A percentile compares a stretch with the other conserved stretches of the same genome.
Evolutionary conservation across 2,329 filamentous ascomycete genomes (phyloP).

Genomic region (Cucurbitaria berberidis): DNA sequence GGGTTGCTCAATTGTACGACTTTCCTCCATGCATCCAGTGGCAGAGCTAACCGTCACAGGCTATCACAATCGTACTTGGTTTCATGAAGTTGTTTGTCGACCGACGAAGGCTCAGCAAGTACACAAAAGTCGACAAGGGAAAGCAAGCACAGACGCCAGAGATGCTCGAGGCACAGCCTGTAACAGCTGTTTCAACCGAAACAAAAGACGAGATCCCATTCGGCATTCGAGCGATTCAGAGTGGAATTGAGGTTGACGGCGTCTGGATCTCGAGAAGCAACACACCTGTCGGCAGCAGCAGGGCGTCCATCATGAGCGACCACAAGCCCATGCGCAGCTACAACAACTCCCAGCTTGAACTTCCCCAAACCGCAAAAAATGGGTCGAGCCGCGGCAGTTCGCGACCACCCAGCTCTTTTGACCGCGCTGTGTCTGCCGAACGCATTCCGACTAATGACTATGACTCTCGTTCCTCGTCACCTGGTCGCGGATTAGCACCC

Average conservation of each 20-base stretch:
- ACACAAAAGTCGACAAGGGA: conserved; percentile 48
- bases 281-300: conserved; percentile 49
- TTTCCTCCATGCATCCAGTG: background rate
- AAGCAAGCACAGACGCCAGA: conserved; percentile 57
- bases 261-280: conserved; percentile 64
- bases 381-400: conserved; percentile 47
- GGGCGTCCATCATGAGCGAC: conserved; percentile 41
- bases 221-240: conserved; percentile 83
- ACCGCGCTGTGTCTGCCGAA: conserved; percentile 49
- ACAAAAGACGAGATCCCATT: conserved; percentile 76
- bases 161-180: conserved; percentile 69
- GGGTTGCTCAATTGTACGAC: conserved; percentile 68
- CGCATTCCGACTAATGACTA: conserved; percentile 37
- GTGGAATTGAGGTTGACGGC: conserved; percentile 81
- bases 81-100: conserved; percentile 66
- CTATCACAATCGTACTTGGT: conserved; percentile 71
- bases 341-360: conserved; percentile 42
- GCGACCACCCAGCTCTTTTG: conserved; percentile 45
- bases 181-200: conserved; percentile 57
- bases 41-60: conserved; percentile 48
- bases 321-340: conserved; percentile 35
- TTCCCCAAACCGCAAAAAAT: conserved; percentile 36
- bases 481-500: conserved; percentile 35
- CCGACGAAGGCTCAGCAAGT: conserved; percentile 51
- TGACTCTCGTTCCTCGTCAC: conserved; percentile 42